Evolutionary conservation across 306 rosid genomes (phyloP), one percentile per base, ranked within the genome.

Genomic region (Acmispon strigosus): DNA sequence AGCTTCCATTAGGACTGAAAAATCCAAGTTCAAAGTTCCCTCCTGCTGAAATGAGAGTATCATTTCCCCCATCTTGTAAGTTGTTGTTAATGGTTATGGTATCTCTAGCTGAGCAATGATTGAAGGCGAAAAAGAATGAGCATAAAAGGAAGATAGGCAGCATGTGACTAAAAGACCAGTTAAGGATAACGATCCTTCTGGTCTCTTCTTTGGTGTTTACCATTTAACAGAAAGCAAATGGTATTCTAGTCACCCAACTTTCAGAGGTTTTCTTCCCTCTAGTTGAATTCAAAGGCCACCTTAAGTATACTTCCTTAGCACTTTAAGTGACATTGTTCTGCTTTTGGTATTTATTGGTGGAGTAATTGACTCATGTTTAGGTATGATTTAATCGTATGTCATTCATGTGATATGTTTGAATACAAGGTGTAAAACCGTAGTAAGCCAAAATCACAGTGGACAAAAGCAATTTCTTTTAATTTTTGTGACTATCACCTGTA

Each of bases 1-100:
- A 63, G 82, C 90, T 87, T 78, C 88, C 90, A 82, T 85, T 73
- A 7, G 88, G 92, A 45, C 84, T 81, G 54, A 90, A 90, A 66
- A 90, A 90, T 34, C 92, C 95, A 1, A 90, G 79, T 57, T 88
- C 86, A 63, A 90, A 90, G 2, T 34, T 73, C 24, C 79, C 76
- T 52, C 92, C 88, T 16, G 78, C 63, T 44, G 97, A 91, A 67
- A 91, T 74, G 66, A 91, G 82, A 75, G 90, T 76, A 7, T 67
- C 77, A 10, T 64, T 74, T 75, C 13, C 61, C 12, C 41, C 85
- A 70, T 85, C 87, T 64, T 43, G 60, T 16, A 87, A 15, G 17
- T 57, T 77, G 27, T 76, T 74, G 80, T 78, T 64, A 12, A 65
- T 57, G 39, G 55, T 63, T 62, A 84, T 73, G 66, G 54, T 60